Evolutionary conservation across 257 asterid species (phyloP), one percentile per base, ranked within the genome.

Genomic region (Nicotiana tomentosiformis): DNA sequence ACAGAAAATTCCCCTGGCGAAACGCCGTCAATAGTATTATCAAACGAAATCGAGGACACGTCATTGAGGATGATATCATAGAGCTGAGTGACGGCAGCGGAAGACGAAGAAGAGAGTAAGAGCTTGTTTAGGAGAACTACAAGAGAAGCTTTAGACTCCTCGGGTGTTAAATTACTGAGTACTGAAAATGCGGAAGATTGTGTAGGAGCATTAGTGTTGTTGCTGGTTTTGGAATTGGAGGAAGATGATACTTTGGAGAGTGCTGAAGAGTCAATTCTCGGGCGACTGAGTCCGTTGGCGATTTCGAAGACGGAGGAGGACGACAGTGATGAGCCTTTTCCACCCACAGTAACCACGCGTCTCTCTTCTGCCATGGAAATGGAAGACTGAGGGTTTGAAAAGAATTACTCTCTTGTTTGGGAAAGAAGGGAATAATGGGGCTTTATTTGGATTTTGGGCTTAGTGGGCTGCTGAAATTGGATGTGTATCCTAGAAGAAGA

Each of bases 41-140:
- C 85, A 35, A 35, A 69, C 26, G 77, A 67, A 67, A 67, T 17
- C 8, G 80, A n/a, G 33, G n/a, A 66, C 49, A 81, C 82, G 12
- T 72, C 81, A 55, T 88, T 86, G 61, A 91, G 87, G 37, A 91
- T 86, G 37, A 88, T 82, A 32, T 88, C 88, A 3, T 84, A 85
- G 43, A 96, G 84, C 35, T 90, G 94, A 37, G 14, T 60, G 4
- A 70, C 76, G n/a, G 86, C 82, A 0, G 82, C 56, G 32, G 87
- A 83, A 33, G 94, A 51, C 51, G 90, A 66, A n/a, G 93, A 85
- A 12, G 92, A 86, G 46, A 87, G 87, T 32, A 88, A 53, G 3
- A 94, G 87, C 87, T 96, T 94, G 83, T 90, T 96, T 79, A 94
- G 66, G 2, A 94, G 85, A 57, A 94, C 88, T 5, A 93, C 51